These are phyloP conservation scores for Diaporthe citrichinensis DNA, from an alignment of 2,329 filamentous ascomycete species.

Conservation along the genomic window DNA sequence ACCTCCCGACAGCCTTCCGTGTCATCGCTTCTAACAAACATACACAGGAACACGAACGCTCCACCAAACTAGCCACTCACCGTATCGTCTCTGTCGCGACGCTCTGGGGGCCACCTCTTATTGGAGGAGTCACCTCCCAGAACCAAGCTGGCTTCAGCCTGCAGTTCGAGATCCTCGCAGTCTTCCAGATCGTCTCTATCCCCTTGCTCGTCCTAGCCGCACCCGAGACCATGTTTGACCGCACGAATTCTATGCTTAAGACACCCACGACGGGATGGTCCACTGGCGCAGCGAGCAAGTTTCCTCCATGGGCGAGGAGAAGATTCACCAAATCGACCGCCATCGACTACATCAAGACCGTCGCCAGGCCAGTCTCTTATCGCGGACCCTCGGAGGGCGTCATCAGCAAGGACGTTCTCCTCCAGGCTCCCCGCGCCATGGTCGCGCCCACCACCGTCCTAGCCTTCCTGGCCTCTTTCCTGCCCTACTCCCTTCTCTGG, in stretches of 20 bases:
- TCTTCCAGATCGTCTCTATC: constrained; percentile 62
- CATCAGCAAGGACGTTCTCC: constrained; percentile 49
- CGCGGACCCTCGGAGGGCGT: constrained; percentile 43
- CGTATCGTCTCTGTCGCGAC: constrained; percentile 60
- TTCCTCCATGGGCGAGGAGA: constrained; percentile 46
- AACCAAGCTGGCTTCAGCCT: constrained; percentile 57
- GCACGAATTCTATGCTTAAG: constrained; percentile 50
- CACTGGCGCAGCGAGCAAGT: constrained; percentile 41
- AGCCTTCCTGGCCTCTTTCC: constrained; percentile 59
- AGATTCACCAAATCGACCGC: constrained; percentile 49
- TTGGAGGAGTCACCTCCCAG: constrained; percentile 65
- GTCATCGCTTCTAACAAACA: constrained; percentile 44
- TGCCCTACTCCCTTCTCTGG: constrained; percentile 64
- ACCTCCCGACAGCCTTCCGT: not conserved
- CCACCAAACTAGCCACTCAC: constrained; percentile 59
- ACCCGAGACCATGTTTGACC: constrained; percentile 68
- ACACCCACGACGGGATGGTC: constrained; percentile 48
- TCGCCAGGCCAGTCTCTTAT: constrained; percentile 58
- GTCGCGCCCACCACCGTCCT: constrained; percentile 65
- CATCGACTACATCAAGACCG: constrained; percentile 54
- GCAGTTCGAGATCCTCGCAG: constrained; percentile 66
- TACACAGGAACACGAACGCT: constrained; percentile 66
- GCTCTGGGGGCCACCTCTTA: constrained; percentile 68
- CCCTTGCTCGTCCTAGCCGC: constrained; percentile 62
- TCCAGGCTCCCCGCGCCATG: constrained; percentile 64